Evolutionary conservation across 2,329 filamentous ascomycete genomes (phyloP), one percentile per base, ranked within the genome.

Genomic region (Pseudogymnoascus sp.): DNA sequence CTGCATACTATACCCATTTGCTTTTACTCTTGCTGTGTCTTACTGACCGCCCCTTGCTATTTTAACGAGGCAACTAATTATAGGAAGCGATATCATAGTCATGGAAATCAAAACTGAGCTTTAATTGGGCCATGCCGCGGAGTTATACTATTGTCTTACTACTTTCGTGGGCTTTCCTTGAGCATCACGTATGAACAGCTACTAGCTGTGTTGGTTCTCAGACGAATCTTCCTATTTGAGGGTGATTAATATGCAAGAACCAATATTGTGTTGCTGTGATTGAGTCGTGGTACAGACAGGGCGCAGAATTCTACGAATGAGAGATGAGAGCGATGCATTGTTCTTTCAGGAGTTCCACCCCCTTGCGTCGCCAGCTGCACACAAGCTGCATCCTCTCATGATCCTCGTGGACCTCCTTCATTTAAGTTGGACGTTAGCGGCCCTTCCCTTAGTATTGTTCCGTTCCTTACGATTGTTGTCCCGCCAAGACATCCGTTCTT

Each of bases 1-100:
- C 50, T 56, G 28, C 10, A 34, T 56, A 56, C 50, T 56, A 56
- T 56, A 56, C 50, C 50, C 28, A 56, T 56, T 56, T 56, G 50
- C n/a, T 56, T 53, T 53, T 34, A 21, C 28, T 34, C 25, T 8
- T 12, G 50, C 28, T 34, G 10, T 12, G n/a, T 3, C 50, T 53
- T 53, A 53, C 14, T 53, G 46, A 28, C 25, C 46, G 46, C 46
- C n/a, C n/a, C 11, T 31, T 53, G 8, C 25, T 53, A 8, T 11
- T 31, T 12, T 56, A 34, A 34, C n/a, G 28, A 18, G 28, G 25
- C 5, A 34, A 21, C n/a, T 34, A 56, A 34, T 34, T 56, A 34
- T 56, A 31, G 46, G 28, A 56, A 18, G 16, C 10, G 16, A 34
- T 34, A 56, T 34, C 50, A 56, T n/a, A 56, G 23, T 56, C 5